These are phyloP conservation scores for Neofusicoccum cordaticola DNA, from an alignment of 2,329 filamentous ascomycete genomes.

Conservation along the genomic window DNA sequence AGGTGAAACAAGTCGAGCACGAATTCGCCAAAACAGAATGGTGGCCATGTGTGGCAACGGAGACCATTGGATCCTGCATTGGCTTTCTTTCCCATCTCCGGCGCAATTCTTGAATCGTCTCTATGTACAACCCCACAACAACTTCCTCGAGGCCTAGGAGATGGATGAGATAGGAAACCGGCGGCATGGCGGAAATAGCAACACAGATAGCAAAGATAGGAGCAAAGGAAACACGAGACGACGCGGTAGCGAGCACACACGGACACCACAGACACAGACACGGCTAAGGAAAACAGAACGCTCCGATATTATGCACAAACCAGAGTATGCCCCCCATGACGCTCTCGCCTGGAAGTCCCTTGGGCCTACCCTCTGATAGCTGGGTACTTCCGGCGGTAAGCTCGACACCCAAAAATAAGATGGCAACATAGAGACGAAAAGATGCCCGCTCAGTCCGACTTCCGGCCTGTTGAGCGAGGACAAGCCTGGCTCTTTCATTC, in stretches of 20 bases:
- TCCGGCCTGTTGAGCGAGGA: neutral
- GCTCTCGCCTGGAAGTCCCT: neutral
- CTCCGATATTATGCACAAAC: constrained; percentile 16
- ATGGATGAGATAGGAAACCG: neutral
- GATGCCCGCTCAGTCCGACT: neutral
- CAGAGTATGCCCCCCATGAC: constrained; percentile 9
- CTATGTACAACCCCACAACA: neutral
- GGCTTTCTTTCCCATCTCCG: neutral
- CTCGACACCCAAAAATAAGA: neutral
- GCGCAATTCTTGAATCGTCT: neutral
- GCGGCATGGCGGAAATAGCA: neutral
- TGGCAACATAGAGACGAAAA: neutral
- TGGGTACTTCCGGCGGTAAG: constrained; percentile 11
- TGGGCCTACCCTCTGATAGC: neutral
- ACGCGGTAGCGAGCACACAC: constrained; percentile 3
- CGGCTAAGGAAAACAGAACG: neutral
- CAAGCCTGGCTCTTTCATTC: no score
- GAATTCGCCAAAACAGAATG: neutral
- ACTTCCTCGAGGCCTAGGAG: no score
- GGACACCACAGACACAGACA: neutral
- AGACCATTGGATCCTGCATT: neutral
- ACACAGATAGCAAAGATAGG: neutral
- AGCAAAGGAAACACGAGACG: neutral
- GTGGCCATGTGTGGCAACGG: neutral
- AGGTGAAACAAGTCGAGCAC: neutral